These are phyloP conservation scores for Microdochium bolleyi DNA, from an alignment of 2,329 filamentous ascomycete species.

Conservation along the genomic window DNA sequence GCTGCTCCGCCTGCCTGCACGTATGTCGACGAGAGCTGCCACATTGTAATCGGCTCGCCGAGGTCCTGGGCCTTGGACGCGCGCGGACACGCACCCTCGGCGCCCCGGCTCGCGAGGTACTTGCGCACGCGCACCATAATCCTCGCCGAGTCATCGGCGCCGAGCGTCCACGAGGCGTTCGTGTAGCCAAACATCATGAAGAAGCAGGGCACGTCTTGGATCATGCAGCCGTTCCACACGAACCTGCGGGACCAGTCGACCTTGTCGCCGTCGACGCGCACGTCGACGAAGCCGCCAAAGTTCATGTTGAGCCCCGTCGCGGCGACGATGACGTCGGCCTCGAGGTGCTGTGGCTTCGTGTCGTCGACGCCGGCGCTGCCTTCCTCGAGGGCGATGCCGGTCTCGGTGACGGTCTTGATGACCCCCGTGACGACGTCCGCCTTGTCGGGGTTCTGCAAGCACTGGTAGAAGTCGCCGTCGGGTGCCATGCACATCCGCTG, in stretches of 20 bases:
- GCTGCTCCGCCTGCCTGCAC: not conserved
- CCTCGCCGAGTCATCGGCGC: conserved; percentile 43
- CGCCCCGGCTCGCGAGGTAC: conserved; percentile 34
- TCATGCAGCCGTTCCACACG: conserved; percentile 53
- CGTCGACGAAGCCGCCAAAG: conserved; percentile 42
- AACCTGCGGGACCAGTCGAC: conserved; percentile 35
- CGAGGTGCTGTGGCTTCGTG: conserved; percentile 19
- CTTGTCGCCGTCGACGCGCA: conserved; percentile 41
- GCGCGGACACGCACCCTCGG: conserved; percentile 33
- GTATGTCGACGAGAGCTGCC: conserved; percentile 9
- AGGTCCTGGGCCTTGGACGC: conserved; percentile 20
- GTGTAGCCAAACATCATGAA: conserved; percentile 52
- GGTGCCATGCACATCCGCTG: conserved; percentile 57
- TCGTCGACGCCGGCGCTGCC: conserved; percentile 18
- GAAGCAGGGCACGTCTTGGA: conserved; percentile 55
- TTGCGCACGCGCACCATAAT: conserved; percentile 42
- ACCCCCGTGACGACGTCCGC: conserved; percentile 31
- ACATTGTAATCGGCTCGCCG: conserved; percentile 6
- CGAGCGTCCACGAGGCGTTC: conserved; percentile 54
- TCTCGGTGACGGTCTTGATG: conserved; percentile 35
- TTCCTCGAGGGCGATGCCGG: conserved; percentile 32
- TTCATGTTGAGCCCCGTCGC: conserved; percentile 54
- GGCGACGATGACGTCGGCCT: conserved; percentile 56
- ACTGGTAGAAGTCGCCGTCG: conserved; percentile 36
- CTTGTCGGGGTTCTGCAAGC: conserved; percentile 22